Base-by-base conservation (phyloP, 148 eudicot species). In the Rhododendron kiyosumense region DNA sequence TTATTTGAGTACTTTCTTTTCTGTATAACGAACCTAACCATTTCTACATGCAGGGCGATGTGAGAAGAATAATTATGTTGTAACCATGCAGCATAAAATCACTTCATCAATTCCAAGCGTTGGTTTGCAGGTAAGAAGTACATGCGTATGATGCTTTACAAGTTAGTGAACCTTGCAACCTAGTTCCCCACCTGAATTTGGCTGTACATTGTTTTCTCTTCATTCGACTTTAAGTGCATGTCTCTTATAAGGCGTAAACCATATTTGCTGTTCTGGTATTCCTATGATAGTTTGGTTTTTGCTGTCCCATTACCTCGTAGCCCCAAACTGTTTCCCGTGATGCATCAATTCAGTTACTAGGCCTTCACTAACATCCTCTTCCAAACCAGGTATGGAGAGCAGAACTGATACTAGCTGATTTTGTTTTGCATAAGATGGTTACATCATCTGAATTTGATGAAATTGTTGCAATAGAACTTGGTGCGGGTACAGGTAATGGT, bases 401-500 rank as follows among this genome's bases (percentile, higher is more conserved):
- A 77, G 98, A 95, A 91, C 69, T 97, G 63, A 84, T 95, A 79
- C 88, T 97, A 87, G 96, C 98, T 81, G 98, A 95, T 87, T 95
- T 91, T 86, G 89, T 97, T 83, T 87, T 95, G 89, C 98, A 97
- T 88, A 92, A 91, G 85, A 93, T 94, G 94, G 86, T 88, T 75
- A 85, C 85, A 20, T 91, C 98, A 57, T 89, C 94, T 51, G 89
- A 90, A 76, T 91, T 97, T 82, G 87, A 88, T 87, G 95, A 87
- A 48, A 87, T 91, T 87, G 87, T 92, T 77, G 96, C 94, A 38
- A 78, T 92, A 78, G 99, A 97, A 88, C 98, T 97, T 89, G 99
- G 99, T 81, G 98, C 99, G 84, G 99, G 99, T 81, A 97, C 98
- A 85, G 98, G 98, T 95, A 92, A 84, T 69, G 34, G 76, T 82